Evolutionary conservation across 805 yeast genomes (phyloP).

Genomic region (Wickerhamiella lipophila): DNA sequence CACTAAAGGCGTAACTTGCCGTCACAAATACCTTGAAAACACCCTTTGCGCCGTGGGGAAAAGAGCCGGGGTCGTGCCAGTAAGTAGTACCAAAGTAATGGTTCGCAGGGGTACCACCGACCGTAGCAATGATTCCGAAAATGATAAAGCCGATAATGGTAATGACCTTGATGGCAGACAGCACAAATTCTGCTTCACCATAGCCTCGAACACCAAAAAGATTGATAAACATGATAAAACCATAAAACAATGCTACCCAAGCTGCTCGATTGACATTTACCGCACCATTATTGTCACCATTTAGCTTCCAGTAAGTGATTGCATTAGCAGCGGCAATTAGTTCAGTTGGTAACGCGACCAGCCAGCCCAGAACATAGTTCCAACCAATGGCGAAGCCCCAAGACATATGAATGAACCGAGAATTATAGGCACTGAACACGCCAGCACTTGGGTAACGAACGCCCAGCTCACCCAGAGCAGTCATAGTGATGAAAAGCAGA

Average conservation of each 20-base stretch:
- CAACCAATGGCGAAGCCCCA: conserved; percentile 62
- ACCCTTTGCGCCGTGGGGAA: conserved; percentile 55
- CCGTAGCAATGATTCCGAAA: conserved; percentile 37
- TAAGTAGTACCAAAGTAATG: conserved; percentile 41
- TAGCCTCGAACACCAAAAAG: conserved; percentile 47
- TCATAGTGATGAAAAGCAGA: conserved; percentile 51
- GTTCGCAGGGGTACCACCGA: conserved; percentile 43
- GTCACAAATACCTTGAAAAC: conserved; percentile 61
- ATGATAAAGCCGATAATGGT: conserved; percentile 54
- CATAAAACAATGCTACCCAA: conserved; percentile 44
- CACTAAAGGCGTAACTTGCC: conserved; percentile 67
- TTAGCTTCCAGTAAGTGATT: conserved; percentile 39
- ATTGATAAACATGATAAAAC: conserved; percentile 36
- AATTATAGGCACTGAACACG: conserved; percentile 47
- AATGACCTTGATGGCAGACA: conserved; percentile 44
- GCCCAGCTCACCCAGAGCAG: conserved; percentile 57
- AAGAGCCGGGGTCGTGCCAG: conserved; percentile 58
- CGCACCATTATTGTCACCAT: conserved; percentile 28
- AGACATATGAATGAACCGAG: conserved; percentile 52
- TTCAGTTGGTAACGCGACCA: conserved; percentile 54
- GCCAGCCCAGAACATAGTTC: conserved; percentile 56
- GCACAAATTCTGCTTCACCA: conserved; percentile 60
- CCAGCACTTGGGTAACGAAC: conserved; percentile 55
- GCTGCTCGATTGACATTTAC: conserved; percentile 40
- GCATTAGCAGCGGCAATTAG: conserved; percentile 51